These are phyloP conservation scores for Scenedesmus sp. DNA, from an alignment of 163 green algal species.

Conservation along the genomic window DNA sequence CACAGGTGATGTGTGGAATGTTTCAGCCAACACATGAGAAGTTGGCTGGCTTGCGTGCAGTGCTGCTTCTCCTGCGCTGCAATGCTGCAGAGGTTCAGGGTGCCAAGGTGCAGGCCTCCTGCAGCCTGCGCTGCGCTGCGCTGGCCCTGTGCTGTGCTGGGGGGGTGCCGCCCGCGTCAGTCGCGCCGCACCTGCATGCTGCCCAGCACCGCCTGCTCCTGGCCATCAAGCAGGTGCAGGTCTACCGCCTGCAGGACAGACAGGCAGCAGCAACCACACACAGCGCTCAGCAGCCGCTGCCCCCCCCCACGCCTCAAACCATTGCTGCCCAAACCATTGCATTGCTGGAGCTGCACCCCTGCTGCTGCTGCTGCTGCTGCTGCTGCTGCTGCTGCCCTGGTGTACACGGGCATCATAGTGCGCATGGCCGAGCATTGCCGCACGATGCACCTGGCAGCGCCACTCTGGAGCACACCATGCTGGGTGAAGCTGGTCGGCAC, in stretches of 20 bases:
- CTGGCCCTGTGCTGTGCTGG: too few species aligned
- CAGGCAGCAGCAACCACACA: background rate
- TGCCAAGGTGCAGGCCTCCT: background rate
- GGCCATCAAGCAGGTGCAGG: conserved; percentile 64
- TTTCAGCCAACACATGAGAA: too few species aligned
- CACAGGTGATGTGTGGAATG: too few species aligned
- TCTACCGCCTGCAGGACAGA: conserved; percentile 62
- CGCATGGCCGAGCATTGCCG: background rate
- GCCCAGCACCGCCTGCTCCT: conserved; percentile 61
- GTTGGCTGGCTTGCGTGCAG: background rate
- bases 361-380: background rate
- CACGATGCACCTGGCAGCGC: background rate
- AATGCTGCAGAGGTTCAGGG: too few species aligned
- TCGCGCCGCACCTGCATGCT: conserved; percentile 62
- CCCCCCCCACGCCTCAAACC: too few species aligned
- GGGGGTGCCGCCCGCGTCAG: too few species aligned
- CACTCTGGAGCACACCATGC: background rate
- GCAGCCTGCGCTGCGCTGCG: background rate
- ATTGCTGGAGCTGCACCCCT: too few species aligned
- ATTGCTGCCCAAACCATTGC: too few species aligned
- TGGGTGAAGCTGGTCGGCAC: background rate
- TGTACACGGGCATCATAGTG: background rate
- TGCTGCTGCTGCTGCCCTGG: background rate
- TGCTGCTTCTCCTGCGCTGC: background rate
- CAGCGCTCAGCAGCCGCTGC: background rate